phyloP scores from a whole-genome alignment of 805 yeast species.

The Yarrowia divulgata region DNA sequence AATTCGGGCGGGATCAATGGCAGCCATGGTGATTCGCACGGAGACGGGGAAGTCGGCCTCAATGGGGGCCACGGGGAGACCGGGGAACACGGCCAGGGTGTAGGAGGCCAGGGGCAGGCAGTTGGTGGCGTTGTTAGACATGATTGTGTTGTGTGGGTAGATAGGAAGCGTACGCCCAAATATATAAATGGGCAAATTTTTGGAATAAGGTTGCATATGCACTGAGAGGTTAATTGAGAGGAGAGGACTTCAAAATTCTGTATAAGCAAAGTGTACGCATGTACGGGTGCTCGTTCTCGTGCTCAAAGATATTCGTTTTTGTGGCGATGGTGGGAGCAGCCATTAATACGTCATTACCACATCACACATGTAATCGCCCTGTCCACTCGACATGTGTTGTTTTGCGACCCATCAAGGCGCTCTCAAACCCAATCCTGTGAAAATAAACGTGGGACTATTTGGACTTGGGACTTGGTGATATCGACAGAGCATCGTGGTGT shows the following conservation, averaged over 20 bases:
- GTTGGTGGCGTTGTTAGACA: slow-evolving; percentile 19
- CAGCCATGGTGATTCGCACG: slow-evolving; percentile 91
- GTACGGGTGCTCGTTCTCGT: too few species aligned
- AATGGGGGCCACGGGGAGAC: slow-evolving; percentile 84
- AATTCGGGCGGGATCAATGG: slow-evolving; percentile 84
- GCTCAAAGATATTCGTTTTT: too few species aligned
- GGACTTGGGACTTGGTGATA: slow-evolving; percentile 29
- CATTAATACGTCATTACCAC: too few species aligned
- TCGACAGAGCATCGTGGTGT: not conserved
- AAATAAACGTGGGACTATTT: slow-evolving; percentile 35
- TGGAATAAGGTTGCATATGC: slow-evolving; percentile 39
- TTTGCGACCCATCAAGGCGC: not conserved
- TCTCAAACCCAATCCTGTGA: slow-evolving; percentile 22
- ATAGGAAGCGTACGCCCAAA: not conserved
- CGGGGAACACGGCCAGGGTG: slow-evolving; percentile 85
- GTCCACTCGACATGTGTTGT: not conserved
- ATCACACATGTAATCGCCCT: too few species aligned
- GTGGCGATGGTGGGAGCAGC: too few species aligned
- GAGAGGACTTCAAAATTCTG: not conserved
- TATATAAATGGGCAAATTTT: slow-evolving; percentile 35
- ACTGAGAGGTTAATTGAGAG: not conserved
- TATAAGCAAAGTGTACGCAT: not conserved
- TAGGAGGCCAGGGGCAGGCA: slow-evolving; percentile 81
- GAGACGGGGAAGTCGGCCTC: slow-evolving; percentile 88
- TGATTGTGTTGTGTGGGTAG: slow-evolving; percentile 29